Evolutionary conservation across 73 alveolate species (phyloP), one percentile per base, ranked within the genome.

Genomic region (Stentor roeselii): DNA sequence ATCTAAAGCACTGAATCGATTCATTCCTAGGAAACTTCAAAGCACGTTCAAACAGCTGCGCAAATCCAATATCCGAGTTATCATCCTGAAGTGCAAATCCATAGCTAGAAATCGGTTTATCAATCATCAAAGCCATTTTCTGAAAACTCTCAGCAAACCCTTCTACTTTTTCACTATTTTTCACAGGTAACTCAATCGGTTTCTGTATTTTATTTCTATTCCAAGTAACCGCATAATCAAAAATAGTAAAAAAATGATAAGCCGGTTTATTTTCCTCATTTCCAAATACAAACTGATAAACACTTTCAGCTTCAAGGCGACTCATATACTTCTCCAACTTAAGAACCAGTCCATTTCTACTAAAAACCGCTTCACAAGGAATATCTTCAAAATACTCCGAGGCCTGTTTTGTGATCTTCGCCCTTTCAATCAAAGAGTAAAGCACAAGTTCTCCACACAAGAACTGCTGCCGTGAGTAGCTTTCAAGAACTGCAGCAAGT

Each of bases 221-320:
- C 1, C 1, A 27, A 67, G 42, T 67, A 30, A 21, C 21, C 14
- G 34, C 80, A 67, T 40, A 27, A 67, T 67, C 80, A 67, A 67
- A 67, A 67, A 21, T 11, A 67, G 80, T 34, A 67, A 30, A 67
- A 67, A 67, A 67, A 21, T 67, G 80, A 67, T 67, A 67, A 67
- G 34, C 80, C 42, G 80, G 80, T 2, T 40, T 67, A 1, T 30
- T n/a, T 21, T 67, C 80, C 37, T 67, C 37, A 67, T n/a, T 67
- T 32, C 80, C 80, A 67, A 27, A 60, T 11, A 50, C 67, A 50
- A 11, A 21, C 6, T 50, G 6, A 50, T 50, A 50, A 11, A 50
- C 21, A 21, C 67, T 50, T 50, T 50, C 67, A 11, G 30, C 67
- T 50, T 50, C 67, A 21, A 50, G 6, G 6, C 21, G 6, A 50